Conservation (phyloP, 306 rosid species). For the Prunus campanulata region DNA sequence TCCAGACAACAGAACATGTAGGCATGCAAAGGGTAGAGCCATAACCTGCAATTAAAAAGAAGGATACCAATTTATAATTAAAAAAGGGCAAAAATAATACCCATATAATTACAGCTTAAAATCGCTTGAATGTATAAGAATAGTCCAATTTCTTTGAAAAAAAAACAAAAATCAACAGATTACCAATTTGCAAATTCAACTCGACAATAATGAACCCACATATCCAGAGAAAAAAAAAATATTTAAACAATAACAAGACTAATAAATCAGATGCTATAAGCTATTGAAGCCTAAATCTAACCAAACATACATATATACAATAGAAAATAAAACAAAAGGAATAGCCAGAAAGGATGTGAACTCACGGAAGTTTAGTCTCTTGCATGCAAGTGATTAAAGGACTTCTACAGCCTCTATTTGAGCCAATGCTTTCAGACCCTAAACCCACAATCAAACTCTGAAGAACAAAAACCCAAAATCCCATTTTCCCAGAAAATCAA, state of each 20-base stretch:
- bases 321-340: background rate
- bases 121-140: background rate
- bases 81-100: background rate
- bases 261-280: background rate
- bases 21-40: background rate
- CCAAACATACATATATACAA: background rate
- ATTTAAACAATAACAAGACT: background rate
- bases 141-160: background rate
- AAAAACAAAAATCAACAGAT: background rate
- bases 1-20: background rate
- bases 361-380: background rate
- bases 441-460: constrained; percentile 16
- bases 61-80: background rate
- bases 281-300: background rate
- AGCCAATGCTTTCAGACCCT: constrained; percentile 17
- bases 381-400: constrained; percentile 14
- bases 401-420: background rate
- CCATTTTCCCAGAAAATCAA: constrained; percentile 13
- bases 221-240: background rate
- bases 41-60: background rate
- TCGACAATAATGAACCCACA: background rate
- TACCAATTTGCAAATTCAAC: background rate
- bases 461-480: background rate
- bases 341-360: background rate
- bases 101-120: background rate